Evolutionary conservation across 2,329 filamentous ascomycete species (phyloP).

Genomic region (Magnaporthales sp.): DNA sequence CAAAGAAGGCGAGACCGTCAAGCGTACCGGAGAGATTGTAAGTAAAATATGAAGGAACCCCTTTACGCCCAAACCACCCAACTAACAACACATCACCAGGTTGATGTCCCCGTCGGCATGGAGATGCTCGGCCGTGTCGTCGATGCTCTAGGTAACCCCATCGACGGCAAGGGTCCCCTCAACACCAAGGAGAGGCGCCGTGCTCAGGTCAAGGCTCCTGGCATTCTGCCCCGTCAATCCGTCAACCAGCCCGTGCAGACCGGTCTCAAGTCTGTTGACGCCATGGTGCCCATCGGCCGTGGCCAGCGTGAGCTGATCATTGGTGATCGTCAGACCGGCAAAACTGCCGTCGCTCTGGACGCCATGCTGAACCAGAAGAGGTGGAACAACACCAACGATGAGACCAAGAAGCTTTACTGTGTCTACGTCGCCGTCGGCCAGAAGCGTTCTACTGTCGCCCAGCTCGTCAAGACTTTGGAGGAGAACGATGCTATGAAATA

Average conservation of each 20-base stretch:
- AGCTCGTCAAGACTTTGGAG: slow-evolving; percentile 99
- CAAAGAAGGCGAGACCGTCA: slow-evolving; percentile 98
- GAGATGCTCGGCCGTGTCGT: slow-evolving; percentile 96
- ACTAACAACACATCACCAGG: slow-evolving; percentile 43
- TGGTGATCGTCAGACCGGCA: slow-evolving; percentile 99
- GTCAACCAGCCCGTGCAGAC: slow-evolving; percentile 99
- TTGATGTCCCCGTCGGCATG: slow-evolving; percentile 89
- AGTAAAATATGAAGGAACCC: slow-evolving; percentile 31
- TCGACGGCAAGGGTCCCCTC: slow-evolving; percentile 97
- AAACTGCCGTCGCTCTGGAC: slow-evolving; percentile 97
- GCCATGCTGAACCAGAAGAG: slow-evolving; percentile 99
- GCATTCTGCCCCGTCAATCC: slow-evolving; percentile 93
- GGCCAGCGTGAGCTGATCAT: slow-evolving; percentile 99
- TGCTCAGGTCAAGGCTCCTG: slow-evolving; percentile 97
- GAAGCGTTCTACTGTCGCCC: slow-evolving; percentile 98
- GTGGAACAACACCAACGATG: slow-evolving; percentile 83
- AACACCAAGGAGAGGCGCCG: slow-evolving; percentile 87
- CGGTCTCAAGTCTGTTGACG: slow-evolving; percentile 97
- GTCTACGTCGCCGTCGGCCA: slow-evolving; percentile 98
- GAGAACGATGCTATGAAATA: slow-evolving; percentile 99
- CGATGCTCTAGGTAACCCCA: slow-evolving; percentile 97
- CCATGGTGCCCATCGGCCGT: slow-evolving; percentile 99
- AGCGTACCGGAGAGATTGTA: slow-evolving; percentile 99
- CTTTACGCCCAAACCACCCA: slow-evolving; percentile 1
- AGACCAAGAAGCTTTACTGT: slow-evolving; percentile 99